Conservation (phyloP, 2,329 filamentous ascomycete species). For the Fusarium albosuccineum region DNA sequence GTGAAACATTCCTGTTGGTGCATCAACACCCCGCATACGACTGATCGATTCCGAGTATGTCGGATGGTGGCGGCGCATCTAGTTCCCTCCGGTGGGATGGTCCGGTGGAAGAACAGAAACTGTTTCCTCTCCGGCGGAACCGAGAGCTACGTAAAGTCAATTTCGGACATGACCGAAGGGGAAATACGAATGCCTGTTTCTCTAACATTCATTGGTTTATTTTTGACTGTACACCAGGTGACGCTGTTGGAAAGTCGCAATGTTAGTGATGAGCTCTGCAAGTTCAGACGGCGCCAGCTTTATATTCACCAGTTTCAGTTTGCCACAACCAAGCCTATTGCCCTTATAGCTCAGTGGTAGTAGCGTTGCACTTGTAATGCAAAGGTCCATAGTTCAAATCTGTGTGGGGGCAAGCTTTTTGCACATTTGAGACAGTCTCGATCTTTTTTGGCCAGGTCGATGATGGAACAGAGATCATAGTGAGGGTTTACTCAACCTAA, state of each 20-base stretch:
- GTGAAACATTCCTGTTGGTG: not conserved
- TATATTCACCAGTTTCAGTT: not conserved
- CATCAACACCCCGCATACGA: not conserved
- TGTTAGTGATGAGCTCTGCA: no score
- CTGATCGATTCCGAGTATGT: no score
- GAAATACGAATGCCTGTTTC: no score
- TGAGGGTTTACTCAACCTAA: no score
- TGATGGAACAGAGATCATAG: no score
- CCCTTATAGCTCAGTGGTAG: conserved; percentile 26
- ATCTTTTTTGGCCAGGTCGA: no score
- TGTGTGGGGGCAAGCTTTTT: conserved; percentile 14
- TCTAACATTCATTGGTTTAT: no score
- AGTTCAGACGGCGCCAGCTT: accelerated
- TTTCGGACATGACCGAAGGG: no score
- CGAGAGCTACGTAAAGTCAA: not conserved
- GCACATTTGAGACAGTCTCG: not conserved
- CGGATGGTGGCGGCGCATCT: not conserved
- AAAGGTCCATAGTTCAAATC: conserved; percentile 22
- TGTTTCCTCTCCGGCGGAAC: not conserved
- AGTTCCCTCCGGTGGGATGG: not conserved
- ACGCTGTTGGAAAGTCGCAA: no score
- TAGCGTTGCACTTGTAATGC: conserved; percentile 22
- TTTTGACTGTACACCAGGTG: no score
- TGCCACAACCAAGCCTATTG: conserved; percentile 1
- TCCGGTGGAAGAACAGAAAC: not conserved